Evolutionary conservation across 2,329 filamentous ascomycete genomes (phyloP).

Genomic region (Diaporthe aspalathi): DNA sequence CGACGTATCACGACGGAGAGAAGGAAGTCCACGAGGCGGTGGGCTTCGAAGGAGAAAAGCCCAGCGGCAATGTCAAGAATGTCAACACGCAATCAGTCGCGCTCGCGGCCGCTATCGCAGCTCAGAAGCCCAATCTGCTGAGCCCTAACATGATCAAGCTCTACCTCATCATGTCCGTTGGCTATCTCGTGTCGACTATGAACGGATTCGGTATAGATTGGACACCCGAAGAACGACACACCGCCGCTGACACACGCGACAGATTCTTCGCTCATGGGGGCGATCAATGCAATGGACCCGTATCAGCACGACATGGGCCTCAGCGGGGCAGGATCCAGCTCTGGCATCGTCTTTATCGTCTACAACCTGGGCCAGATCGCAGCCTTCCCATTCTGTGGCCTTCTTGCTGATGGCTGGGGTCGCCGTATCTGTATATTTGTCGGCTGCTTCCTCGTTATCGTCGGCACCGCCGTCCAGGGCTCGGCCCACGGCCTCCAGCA

Average conservation of each 20-base stretch:
- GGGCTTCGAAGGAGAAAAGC: slow-evolving; percentile 41
- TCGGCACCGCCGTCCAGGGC: slow-evolving; percentile 60
- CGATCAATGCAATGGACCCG: slow-evolving; percentile 63
- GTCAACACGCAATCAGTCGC: slow-evolving; percentile 52
- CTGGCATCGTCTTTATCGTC: slow-evolving; percentile 63
- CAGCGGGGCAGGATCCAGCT: slow-evolving; percentile 46
- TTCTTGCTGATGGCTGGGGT: slow-evolving; percentile 59
- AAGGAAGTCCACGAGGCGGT: slow-evolving; percentile 31
- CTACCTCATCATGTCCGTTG: slow-evolving; percentile 53
- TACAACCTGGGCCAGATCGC: slow-evolving; percentile 63
- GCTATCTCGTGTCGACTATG: slow-evolving; percentile 60
- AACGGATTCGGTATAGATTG: slow-evolving; percentile 60
- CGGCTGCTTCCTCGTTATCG: slow-evolving; percentile 56
- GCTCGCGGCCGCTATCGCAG: slow-evolving; percentile 49
- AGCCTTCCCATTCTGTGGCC: slow-evolving; percentile 59
- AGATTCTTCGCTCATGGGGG: slow-evolving; percentile 65
- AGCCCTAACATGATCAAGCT: slow-evolving; percentile 50
- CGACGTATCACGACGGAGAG: slow-evolving; percentile 7
- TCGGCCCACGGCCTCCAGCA: slow-evolving; percentile 52
- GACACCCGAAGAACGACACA: too few species aligned
- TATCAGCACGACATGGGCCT: slow-evolving; percentile 63
- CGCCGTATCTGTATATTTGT: slow-evolving; percentile 60
- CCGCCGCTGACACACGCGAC: background rate
- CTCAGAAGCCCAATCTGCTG: slow-evolving; percentile 50
- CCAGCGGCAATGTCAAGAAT: slow-evolving; percentile 45